A percentile compares a stretch with the other conserved stretches of the same genome.
These are phyloP conservation scores for Colletotrichum graminicola DNA, from an alignment of 2,329 filamentous ascomycete genomes.

Conservation along the genomic window DNA sequence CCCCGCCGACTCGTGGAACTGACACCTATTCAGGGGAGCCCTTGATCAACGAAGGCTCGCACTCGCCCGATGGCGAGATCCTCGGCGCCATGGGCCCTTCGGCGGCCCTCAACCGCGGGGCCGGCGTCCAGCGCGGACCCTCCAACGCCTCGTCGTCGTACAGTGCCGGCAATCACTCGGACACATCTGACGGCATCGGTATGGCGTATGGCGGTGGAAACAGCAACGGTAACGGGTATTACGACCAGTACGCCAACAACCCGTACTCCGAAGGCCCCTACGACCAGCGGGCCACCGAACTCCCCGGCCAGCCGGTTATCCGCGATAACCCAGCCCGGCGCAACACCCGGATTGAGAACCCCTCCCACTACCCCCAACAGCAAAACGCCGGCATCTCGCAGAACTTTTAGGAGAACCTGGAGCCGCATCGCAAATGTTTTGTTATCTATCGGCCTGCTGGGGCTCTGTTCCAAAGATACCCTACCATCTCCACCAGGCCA, in stretches of 20 bases:
- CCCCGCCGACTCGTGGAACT: conserved; percentile 76
- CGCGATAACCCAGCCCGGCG: conserved; percentile 91
- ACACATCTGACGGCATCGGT: conserved; percentile 69
- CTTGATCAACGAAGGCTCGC: conserved; percentile 65
- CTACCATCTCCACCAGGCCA: conserved; percentile 31
- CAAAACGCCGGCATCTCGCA: conserved; percentile 96
- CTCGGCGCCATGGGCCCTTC: conserved; percentile 85
- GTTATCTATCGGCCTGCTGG: conserved; percentile 28
- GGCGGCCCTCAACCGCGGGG: conserved; percentile 72
- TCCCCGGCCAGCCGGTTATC: conserved; percentile 80
- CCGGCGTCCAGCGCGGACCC: conserved; percentile 85
- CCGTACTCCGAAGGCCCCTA: conserved; percentile 65
- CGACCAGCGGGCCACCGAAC: conserved; percentile 56
- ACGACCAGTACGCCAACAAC: conserved; percentile 71
- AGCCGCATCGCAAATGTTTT: background rate
- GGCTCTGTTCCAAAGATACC: conserved; percentile 40
- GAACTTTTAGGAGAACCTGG: conserved; percentile 77
- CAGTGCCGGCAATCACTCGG: conserved; percentile 83
- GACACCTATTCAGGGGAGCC: conserved; percentile 79
- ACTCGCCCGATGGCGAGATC: conserved; percentile 81
- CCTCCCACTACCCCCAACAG: conserved; percentile 88
- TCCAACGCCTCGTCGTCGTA: conserved; percentile 98
- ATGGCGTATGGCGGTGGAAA: conserved; percentile 55
- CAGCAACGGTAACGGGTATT: conserved; percentile 59
- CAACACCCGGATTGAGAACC: conserved; percentile 95